Conservation (phyloP, 208 protist genomes). For the Leishmania turanica region DNA sequence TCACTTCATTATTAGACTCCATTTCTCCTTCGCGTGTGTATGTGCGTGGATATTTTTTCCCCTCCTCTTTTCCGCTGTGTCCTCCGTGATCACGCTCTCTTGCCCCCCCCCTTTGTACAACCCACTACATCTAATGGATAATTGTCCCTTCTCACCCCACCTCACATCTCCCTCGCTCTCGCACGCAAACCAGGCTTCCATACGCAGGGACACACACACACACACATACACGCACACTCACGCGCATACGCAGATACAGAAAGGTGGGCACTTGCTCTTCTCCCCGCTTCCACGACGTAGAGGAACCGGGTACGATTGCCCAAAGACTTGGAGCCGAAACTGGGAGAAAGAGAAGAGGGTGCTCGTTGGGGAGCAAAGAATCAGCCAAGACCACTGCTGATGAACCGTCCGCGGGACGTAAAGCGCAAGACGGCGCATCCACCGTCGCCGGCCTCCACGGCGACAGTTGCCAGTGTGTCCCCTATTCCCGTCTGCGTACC, state of each 20-base stretch:
- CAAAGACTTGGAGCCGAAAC: background rate
- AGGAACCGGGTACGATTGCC: background rate
- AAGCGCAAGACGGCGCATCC: background rate
- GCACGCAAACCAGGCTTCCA: background rate
- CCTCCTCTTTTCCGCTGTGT: background rate
- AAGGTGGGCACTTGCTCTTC: background rate
- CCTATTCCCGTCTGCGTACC: background rate
- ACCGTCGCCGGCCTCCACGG: background rate
- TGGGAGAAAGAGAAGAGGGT: background rate
- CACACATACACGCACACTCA: background rate
- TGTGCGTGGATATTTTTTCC: background rate
- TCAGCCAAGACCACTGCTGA: background rate
- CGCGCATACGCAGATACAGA: background rate
- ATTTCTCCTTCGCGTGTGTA: background rate
- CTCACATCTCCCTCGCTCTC: background rate
- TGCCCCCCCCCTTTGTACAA: background rate
- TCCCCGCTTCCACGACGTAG: background rate
- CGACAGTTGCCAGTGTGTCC: background rate
- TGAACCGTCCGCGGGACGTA: constrained; percentile 7
- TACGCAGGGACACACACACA: background rate
- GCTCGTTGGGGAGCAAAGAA: background rate
- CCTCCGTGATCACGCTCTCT: background rate
- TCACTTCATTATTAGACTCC: background rate
- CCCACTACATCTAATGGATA: background rate
- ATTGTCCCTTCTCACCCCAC: background rate